Conservation (phyloP, 768 basidiomycete genomes). For the Candolleomyces efflorescens region DNA sequence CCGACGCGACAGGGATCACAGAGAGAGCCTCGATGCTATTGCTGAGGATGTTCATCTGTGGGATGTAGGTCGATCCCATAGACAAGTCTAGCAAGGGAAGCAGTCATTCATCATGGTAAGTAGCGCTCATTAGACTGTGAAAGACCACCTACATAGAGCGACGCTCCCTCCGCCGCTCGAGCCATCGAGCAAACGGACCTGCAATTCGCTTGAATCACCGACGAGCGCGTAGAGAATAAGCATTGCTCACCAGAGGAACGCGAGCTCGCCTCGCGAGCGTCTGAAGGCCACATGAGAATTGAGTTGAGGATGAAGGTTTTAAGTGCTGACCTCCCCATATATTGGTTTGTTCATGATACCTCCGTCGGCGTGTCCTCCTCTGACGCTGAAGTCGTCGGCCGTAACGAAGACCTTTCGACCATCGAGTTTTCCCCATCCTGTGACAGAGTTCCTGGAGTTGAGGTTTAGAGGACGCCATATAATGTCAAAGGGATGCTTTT, state of each 20-base stretch:
- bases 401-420: conserved; percentile 34
- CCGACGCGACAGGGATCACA: conserved; percentile 34
- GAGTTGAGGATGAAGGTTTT: too few relatives aligned
- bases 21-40: conserved; percentile 34
- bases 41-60: conserved; percentile 29
- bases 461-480: too few relatives aligned
- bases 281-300: too few relatives aligned
- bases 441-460: conserved; percentile 33
- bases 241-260: conserved; percentile 28
- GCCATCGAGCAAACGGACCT: conserved; percentile 38
- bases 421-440: conserved; percentile 30
- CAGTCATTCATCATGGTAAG: neutral
- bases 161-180: conserved; percentile 41
- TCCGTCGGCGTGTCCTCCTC: conserved; percentile 40
- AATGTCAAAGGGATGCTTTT: neutral
- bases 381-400: conserved; percentile 39
- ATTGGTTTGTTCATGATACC: conserved; percentile 34
- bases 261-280: conserved; percentile 28
- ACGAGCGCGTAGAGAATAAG: neutral
- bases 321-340: conserved; percentile 31
- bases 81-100: conserved; percentile 23
- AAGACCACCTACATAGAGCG: conserved; percentile 25
- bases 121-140: neutral
- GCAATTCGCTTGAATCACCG: neutral
- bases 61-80: conserved; percentile 36